Evolutionary conservation across 495 filamentous ascomycete genomes (phyloP).

Genomic region (Aspergillus bridgeri): DNA sequence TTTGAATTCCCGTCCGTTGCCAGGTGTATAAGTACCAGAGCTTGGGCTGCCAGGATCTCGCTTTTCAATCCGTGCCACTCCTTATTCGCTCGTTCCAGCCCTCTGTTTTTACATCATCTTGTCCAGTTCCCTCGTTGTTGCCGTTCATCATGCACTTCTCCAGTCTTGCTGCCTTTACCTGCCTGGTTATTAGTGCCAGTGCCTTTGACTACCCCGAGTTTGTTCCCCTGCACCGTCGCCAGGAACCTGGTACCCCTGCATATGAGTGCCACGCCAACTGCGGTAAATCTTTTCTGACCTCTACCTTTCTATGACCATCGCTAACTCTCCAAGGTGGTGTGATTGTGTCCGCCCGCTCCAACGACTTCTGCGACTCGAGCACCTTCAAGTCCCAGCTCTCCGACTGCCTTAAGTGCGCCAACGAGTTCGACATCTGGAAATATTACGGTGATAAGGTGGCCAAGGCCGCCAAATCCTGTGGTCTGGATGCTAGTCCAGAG

Average conservation of each 20-base stretch:
- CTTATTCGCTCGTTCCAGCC: not conserved
- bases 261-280: constrained; percentile 51
- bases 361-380: constrained; percentile 36
- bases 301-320: not conserved
- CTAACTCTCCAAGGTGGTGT: constrained; percentile 33
- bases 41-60: not conserved
- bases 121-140: not conserved
- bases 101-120: not conserved
- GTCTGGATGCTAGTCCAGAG: constrained; percentile 36
- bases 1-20: not conserved
- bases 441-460: constrained; percentile 39
- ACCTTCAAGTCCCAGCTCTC: constrained; percentile 40
- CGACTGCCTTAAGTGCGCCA: constrained; percentile 43
- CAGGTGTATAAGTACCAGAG: not conserved
- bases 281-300: constrained; percentile 26
- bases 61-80: not conserved
- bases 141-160: constrained; percentile 3
- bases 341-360: constrained; percentile 31
- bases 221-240: constrained; percentile 14
- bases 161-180: constrained; percentile 9
- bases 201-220: constrained; percentile 13
- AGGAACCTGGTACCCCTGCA: constrained; percentile 37
- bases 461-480: constrained; percentile 31
- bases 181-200: constrained; percentile 3
- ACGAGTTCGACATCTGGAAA: constrained; percentile 46